phyloP scores from a whole-genome alignment of 2,329 filamentous ascomycete genomes.

The Ceratocystis colombiana region DNA sequence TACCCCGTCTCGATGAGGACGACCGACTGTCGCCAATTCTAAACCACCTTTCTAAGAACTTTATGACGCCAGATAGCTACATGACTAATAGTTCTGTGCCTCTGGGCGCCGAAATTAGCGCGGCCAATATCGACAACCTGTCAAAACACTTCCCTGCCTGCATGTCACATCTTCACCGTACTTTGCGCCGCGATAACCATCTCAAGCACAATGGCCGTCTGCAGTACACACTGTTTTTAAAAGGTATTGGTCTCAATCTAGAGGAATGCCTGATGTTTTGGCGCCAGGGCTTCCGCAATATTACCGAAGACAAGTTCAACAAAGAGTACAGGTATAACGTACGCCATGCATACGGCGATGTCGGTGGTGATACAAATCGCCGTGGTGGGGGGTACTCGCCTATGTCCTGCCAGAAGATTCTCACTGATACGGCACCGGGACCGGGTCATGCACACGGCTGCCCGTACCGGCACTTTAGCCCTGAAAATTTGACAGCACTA shows the following conservation, averaged over 20 bases:
- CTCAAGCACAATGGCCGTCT: slow-evolving; percentile 87
- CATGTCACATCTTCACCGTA: slow-evolving; percentile 84
- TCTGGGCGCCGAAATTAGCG: slow-evolving; percentile 61
- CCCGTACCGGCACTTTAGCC: slow-evolving; percentile 82
- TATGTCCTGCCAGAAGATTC: slow-evolving; percentile 88
- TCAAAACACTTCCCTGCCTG: slow-evolving; percentile 79
- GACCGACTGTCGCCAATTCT: slow-evolving; percentile 66
- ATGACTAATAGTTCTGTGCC: slow-evolving; percentile 56
- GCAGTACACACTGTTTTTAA: slow-evolving; percentile 93
- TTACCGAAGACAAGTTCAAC: slow-evolving; percentile 90
- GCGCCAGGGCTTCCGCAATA: slow-evolving; percentile 72
- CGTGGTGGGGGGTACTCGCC: slow-evolving; percentile 80
- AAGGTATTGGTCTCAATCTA: slow-evolving; percentile 84
- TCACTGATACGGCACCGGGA: slow-evolving; percentile 78
- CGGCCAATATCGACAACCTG: slow-evolving; percentile 67
- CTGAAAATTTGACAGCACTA: slow-evolving; percentile 72
- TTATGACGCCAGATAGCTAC: slow-evolving; percentile 77
- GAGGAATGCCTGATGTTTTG: slow-evolving; percentile 90
- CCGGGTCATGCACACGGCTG: slow-evolving; percentile 90
- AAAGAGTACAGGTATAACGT: slow-evolving; percentile 98
- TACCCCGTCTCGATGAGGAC: slow-evolving; percentile 90
- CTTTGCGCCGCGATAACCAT: slow-evolving; percentile 76
- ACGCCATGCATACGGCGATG: slow-evolving; percentile 88
- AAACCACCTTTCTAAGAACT: slow-evolving; percentile 83
- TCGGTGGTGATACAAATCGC: slow-evolving; percentile 82